These are phyloP conservation scores for Torulaspora quercuum DNA, from an alignment of 805 yeast genomes.

Conservation along the genomic window DNA sequence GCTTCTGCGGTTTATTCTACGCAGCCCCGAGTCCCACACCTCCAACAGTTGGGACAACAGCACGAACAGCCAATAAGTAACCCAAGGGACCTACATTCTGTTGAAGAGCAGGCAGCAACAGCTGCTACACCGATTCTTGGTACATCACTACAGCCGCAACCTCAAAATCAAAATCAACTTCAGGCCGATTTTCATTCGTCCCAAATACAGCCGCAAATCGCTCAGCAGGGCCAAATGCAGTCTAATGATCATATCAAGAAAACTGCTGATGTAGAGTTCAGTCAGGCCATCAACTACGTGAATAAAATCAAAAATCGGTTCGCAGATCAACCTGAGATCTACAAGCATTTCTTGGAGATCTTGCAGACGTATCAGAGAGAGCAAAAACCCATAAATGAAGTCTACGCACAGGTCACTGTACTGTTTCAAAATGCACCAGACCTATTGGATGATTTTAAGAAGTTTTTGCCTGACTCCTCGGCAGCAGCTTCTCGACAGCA, in stretches of 20 bases:
- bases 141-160: slow-evolving; percentile 15
- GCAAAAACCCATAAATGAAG: slow-evolving; percentile 92
- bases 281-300: slow-evolving; percentile 94
- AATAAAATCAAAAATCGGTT: slow-evolving; percentile 93
- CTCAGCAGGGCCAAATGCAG: slow-evolving; percentile 4
- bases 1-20: slow-evolving; percentile 5
- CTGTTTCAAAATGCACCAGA: slow-evolving; percentile 93
- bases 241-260: slow-evolving; percentile 19
- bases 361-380: slow-evolving; percentile 95
- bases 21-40: slow-evolving; percentile 4
- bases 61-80: slow-evolving; percentile 4
- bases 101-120: slow-evolving; percentile 1
- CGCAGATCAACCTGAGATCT: slow-evolving; percentile 90
- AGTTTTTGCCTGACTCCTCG: slow-evolving; percentile 77
- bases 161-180: slow-evolving; percentile 13
- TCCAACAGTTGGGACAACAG: slow-evolving; percentile 46
- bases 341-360: slow-evolving; percentile 90
- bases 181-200: slow-evolving; percentile 9
- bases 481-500: slow-evolving; percentile 28
- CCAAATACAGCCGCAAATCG: slow-evolving; percentile 11
- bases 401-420: slow-evolving; percentile 86
- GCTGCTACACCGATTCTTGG: slow-evolving; percentile 1
- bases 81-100: no score
- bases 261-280: slow-evolving; percentile 81
- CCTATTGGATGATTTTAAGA: slow-evolving; percentile 87